A percentile compares a stretch with the other conserved stretches of the same genome.
phyloP scores from a whole-genome alignment of 2,329 filamentous ascomycete genomes.

The Magnaporthiopsis poae region DNA sequence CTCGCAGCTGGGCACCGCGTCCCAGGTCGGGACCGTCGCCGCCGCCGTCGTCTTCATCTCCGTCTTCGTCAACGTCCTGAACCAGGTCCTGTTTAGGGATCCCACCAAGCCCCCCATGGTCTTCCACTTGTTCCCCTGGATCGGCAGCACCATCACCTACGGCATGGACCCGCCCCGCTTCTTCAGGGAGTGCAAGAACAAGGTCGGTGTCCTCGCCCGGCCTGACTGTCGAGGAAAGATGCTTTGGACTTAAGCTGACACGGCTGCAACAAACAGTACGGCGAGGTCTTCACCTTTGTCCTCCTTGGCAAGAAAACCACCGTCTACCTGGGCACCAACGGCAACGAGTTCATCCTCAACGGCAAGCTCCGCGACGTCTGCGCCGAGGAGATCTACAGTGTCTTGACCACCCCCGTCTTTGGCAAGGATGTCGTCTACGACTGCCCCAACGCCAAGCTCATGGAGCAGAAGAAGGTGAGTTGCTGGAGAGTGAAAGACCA shows the following conservation, averaged over 20 bases:
- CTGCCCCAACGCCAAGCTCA: slow-evolving; percentile 72
- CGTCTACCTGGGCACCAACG: slow-evolving; percentile 37
- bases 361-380: slow-evolving; percentile 43
- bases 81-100: slow-evolving; percentile 72
- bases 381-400: slow-evolving; percentile 44
- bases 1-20: slow-evolving; percentile 34
- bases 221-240: background rate
- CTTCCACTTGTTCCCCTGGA: slow-evolving; percentile 70
- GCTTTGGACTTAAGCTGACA: background rate
- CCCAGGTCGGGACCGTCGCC: slow-evolving; percentile 38
- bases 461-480: slow-evolving; percentile 75
- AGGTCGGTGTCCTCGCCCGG: slow-evolving; percentile 37
- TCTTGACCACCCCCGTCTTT: slow-evolving; percentile 50
- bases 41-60: slow-evolving; percentile 38
- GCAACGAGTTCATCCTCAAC: slow-evolving; percentile 49
- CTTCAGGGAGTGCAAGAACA: slow-evolving; percentile 61
- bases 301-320: slow-evolving; percentile 42
- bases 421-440: slow-evolving; percentile 74
- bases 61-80: slow-evolving; percentile 68
- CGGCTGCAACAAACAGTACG: slow-evolving; percentile 29
- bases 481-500: background rate
- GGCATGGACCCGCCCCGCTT: slow-evolving; percentile 89
- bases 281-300: slow-evolving; percentile 45
- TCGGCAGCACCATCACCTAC: slow-evolving; percentile 87
- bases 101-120: slow-evolving; percentile 71